Evolutionary conservation across 208 protist species (phyloP), one percentile per base, ranked within the genome.

Genomic region (Leptomonas pyrrhocoris): DNA sequence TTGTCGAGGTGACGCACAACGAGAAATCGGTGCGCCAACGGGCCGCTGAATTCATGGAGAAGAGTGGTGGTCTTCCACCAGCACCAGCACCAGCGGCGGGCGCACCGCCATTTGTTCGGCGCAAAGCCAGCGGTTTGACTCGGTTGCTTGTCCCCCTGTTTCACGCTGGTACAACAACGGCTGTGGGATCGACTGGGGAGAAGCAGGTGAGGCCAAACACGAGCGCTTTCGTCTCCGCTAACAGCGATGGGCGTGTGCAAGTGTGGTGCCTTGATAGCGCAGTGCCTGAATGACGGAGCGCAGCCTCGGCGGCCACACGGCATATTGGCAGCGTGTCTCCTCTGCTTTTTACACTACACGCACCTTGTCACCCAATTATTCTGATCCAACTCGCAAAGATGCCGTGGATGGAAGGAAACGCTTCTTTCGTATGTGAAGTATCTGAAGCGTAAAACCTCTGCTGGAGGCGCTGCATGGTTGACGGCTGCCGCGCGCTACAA

Each of bases 171-270:
- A 7, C 40, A 18, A n/a, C n/a, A n/a, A 48, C 15, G 9, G 28
- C 23, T 23, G 42, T 7, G 34, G 34, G 7, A 38, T 38, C 34
- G 34, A 15, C 13, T 25, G 9, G 19, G 36, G 19, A 31, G 21
- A 38, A 23, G n/a, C 19, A 50, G 5, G 19, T 18, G 23, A 36
- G n/a, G n/a, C 56, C 4, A 34, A n/a, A 27, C 9, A 18, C 23
- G 9, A 18, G n/a, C 13, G 36, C 23, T 40, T 31, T 68, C 2
- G 23, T 68, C 16, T 74, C 69, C 0, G 40, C 43, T 6, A 58
- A 54, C 12, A 30, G 56, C 45, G 55, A 69, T 19, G 62, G 61
- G 5, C 30, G 16, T n/a, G 70, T 76, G 61, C 70, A 76, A n/a
- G 60, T 76, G 2, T 76, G 70, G 70, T 43, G 55, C 21, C 31